Percentiles rank a stretch among this genome's conserved stretches.
Conservation (phyloP, 2,329 filamentous ascomycete genomes). For the Sordariomycetes sp. region DNA sequence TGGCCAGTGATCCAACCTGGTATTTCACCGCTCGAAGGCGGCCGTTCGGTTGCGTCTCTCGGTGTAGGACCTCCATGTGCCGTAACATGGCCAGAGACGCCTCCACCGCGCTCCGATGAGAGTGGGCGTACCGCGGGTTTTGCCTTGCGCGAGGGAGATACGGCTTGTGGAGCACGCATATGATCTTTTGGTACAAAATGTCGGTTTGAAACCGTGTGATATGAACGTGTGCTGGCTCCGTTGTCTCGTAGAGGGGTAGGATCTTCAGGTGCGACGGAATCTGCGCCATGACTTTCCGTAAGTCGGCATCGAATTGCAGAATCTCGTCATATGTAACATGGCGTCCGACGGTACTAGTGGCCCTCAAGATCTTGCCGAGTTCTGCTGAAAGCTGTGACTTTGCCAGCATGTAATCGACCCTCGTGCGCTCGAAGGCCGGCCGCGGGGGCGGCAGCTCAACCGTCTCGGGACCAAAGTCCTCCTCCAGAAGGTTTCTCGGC, state of each 20-base stretch:
- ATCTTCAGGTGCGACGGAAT: conserved; percentile 74
- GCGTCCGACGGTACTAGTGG: conserved; percentile 44
- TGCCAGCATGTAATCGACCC: conserved; percentile 68
- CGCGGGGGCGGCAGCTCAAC: conserved; percentile 57
- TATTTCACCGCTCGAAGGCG: conserved; percentile 64
- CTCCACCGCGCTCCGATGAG: conserved; percentile 73
- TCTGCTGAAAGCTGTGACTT: conserved; percentile 59
- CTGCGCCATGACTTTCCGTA: conserved; percentile 51
- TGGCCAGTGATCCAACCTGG: conserved; percentile 69
- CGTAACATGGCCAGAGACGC: conserved; percentile 72
- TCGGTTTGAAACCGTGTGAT: conserved; percentile 79
- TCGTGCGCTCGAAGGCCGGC: conserved; percentile 60
- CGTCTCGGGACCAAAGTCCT: conserved; percentile 63
- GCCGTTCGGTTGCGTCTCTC: conserved; percentile 62
- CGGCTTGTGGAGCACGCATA: conserved; percentile 81
- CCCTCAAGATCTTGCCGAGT: conserved; percentile 62
- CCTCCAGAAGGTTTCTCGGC: conserved; percentile 71
- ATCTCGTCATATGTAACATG: conserved; percentile 54
- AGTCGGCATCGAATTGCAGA: conserved; percentile 47
- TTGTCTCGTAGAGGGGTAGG: conserved; percentile 61
- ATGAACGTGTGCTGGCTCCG: conserved; percentile 75
- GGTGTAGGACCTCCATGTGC: conserved; percentile 65
- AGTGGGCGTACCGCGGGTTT: conserved; percentile 75
- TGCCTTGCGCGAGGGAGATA: conserved; percentile 70
- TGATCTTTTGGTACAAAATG: conserved; percentile 77